These are phyloP conservation scores for Climacium dendroides DNA, from an alignment of 225 moss, liverwort and hornwort species.

Conservation along the genomic window DNA sequence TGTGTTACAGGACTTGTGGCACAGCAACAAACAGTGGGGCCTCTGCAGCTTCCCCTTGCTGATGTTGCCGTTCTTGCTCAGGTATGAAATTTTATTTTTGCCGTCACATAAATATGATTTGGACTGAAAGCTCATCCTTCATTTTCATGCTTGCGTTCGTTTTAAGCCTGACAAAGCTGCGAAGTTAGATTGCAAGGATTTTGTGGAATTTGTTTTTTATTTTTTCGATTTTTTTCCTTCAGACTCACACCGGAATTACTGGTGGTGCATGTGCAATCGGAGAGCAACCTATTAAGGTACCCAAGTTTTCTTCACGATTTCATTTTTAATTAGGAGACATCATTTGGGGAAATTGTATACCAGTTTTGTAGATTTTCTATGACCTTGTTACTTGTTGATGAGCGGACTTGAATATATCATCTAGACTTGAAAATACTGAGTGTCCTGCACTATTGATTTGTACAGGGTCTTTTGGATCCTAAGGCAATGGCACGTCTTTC, in stretches of 20 bases:
- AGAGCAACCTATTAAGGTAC: slow-evolving; percentile 92
- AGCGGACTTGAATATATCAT: background rate
- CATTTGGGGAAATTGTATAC: background rate
- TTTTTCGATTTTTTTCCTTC: background rate
- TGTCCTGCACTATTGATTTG: background rate
- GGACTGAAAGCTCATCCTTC: background rate
- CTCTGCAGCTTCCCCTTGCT: slow-evolving; percentile 79
- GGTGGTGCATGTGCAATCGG: slow-evolving; percentile 93
- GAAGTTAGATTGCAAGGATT: background rate
- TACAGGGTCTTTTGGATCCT: slow-evolving; percentile 78
- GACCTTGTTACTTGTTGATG: background rate
- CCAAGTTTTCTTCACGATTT: background rate
- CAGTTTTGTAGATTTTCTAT: background rate
- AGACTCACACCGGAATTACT: slow-evolving; percentile 84
- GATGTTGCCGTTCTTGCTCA: slow-evolving; percentile 87
- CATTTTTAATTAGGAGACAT: background rate
- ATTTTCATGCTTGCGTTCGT: background rate
- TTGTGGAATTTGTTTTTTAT: background rate
- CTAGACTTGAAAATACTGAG: background rate
- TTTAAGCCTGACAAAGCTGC: background rate
- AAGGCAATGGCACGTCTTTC: slow-evolving; percentile 97
- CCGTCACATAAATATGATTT: background rate
- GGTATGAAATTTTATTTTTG: slow-evolving; percentile 12
- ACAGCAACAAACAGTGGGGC: slow-evolving; percentile 94
- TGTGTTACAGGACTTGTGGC: slow-evolving; percentile 96